Conservation (phyloP, 2,329 filamentous ascomycete genomes). For the Tolypocladium paradoxum region DNA sequence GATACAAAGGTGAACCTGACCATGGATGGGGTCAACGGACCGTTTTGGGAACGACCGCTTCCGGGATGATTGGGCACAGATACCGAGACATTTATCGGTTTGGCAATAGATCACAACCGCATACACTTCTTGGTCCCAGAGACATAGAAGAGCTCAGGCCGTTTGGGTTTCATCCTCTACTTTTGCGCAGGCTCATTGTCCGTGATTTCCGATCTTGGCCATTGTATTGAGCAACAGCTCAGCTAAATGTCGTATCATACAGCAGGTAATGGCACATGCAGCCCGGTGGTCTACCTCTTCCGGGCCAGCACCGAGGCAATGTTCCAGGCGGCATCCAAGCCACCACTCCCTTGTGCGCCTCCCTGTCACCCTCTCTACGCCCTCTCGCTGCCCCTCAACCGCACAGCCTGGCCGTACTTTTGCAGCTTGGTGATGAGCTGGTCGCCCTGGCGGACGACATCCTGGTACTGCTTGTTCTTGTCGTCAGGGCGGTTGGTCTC, state of each 20-base stretch:
- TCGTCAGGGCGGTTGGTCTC: slow-evolving; percentile 96
- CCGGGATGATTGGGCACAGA: not conserved
- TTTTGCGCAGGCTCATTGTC: not conserved
- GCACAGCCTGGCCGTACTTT: slow-evolving; percentile 96
- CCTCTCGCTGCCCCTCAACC: slow-evolving; percentile 87
- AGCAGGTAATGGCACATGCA: slow-evolving; percentile 1
- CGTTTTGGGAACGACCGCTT: not conserved
- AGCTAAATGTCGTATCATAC: slow-evolving; percentile 4
- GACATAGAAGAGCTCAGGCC: not conserved
- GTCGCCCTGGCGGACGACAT: slow-evolving; percentile 95
- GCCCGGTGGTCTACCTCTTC: not conserved
- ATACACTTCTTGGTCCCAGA: not conserved
- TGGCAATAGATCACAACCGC: not conserved
- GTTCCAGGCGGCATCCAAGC: not conserved
- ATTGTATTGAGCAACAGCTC: not conserved
- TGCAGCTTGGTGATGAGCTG: slow-evolving; percentile 97
- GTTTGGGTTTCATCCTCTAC: not conserved
- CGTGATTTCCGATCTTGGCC: not conserved
- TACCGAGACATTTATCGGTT: not conserved
- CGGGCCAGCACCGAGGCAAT: not conserved
- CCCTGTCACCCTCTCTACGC: slow-evolving; percentile 38
- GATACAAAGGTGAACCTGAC: not conserved
- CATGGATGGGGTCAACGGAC: not conserved
- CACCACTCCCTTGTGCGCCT: not conserved
- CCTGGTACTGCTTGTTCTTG: slow-evolving; percentile 99